phyloP scores from a whole-genome alignment of 805 yeast genomes.

The Candida berthetii region DNA sequence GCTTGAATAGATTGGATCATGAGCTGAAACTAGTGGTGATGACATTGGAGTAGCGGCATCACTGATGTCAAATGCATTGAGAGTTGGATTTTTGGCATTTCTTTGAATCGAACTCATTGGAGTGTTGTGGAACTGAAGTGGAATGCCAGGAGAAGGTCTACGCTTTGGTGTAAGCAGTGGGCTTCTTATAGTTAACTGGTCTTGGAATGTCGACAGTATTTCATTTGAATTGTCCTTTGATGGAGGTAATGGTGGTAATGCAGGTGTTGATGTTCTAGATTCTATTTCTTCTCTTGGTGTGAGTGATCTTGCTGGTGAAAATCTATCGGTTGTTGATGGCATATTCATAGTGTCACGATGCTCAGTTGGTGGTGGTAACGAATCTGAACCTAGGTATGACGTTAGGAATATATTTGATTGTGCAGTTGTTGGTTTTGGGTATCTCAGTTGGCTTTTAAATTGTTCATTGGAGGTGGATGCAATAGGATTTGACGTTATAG shows the following conservation, averaged over 20 bases:
- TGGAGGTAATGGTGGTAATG: too few relatives aligned
- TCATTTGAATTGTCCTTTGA: slow-evolving; percentile 7
- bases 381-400: slow-evolving; percentile 33
- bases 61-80: slow-evolving; percentile 4
- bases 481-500: not conserved
- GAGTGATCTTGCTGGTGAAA: slow-evolving; percentile 28
- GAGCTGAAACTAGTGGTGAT: slow-evolving; percentile 50
- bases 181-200: slow-evolving; percentile 19
- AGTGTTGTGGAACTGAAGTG: slow-evolving; percentile 24
- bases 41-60: slow-evolving; percentile 39
- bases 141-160: slow-evolving; percentile 16
- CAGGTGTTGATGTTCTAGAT: slow-evolving; percentile 10
- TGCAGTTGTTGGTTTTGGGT: slow-evolving; percentile 18
- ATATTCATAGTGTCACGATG: not conserved
- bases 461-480: slow-evolving; percentile 3
- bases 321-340: slow-evolving; percentile 9
- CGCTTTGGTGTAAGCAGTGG: slow-evolving; percentile 24
- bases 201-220: slow-evolving; percentile 13
- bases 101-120: slow-evolving; percentile 61
- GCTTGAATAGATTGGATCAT: slow-evolving; percentile 27
- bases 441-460: slow-evolving; percentile 14
- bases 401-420: slow-evolving; percentile 29
- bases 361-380: slow-evolving; percentile 27
- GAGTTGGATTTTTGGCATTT: slow-evolving; percentile 24
- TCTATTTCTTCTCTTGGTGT: slow-evolving; percentile 41